Evolutionary conservation across 2,329 filamentous ascomycete genomes (phyloP), one percentile per base, ranked within the genome.

Genomic region (Niveomyces coronatus): DNA sequence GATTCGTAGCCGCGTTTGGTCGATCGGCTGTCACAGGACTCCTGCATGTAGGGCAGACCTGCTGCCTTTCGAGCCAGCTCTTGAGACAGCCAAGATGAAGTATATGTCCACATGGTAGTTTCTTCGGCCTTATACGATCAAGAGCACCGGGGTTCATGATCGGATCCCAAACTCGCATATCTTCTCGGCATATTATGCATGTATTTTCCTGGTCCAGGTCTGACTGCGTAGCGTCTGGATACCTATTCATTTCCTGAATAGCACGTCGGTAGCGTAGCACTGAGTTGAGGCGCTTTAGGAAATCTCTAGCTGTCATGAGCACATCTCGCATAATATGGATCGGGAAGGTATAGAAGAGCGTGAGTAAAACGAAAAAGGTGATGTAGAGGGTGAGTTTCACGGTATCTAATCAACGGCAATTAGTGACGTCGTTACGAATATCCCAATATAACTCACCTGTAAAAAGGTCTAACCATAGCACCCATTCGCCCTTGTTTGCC

Each of bases 311-410:
- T 0, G 91, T 96, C 63, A 98, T 77, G 61, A 95, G 94, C 16
- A 96, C 76, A 56, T 98, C 91, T 39, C 91, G 75, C 65, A 98
- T 83, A 41, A 98, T 96, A 54, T 98, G 91, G 44, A 98, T 93
- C 0, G 91, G 91, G 20, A 98, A 69, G 9, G 89, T 91, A 56
- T 94, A 95, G 67, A 96, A 96, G 18, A 79, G 82, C 51, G 95
- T 78, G 14, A 96, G 79, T 49, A 98, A 89, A 45, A 81, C 76
- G 62, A 98, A 98, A 69, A 98, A 98, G 7, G 82, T 76, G 23
- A 88, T 67, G 53, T 96, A 98, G 28, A 95, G 84, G 29, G 81
- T 66, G 14, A 96, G 76, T 59, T 95, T 98, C 53, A 94, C 68
- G 53, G 95, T 86, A 55, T 98, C 91, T 83, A 48, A 4, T 11